Evolutionary conservation across 2,329 filamentous ascomycete species (phyloP), one percentile per base, ranked within the genome.

Genomic region (Nigrograna mackinnonii): DNA sequence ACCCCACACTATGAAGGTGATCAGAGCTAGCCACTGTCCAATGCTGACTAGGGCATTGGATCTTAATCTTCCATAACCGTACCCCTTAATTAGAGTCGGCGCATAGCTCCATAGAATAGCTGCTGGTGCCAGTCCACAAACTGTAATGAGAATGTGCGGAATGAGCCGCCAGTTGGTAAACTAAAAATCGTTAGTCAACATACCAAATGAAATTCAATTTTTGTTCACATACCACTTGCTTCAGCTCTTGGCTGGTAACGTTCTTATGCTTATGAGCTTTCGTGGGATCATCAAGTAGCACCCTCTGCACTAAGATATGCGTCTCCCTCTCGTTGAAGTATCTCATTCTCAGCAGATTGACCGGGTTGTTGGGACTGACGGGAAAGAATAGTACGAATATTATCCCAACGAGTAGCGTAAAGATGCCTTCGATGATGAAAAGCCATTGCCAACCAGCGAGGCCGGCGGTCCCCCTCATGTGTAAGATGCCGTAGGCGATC

Each of bases 41-140:
- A 67, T 58, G 12, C 59, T 57, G 3, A 62, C 61, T 19, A 67
- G 39, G 5, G 62, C 64, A 39, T 67, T 67, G 32, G 61, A 55
- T 16, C 46, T 50, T 9, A 67, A 47, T 1, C 52, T 50, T 6
- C 22, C 46, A 37, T 65, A 63, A 17, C 62, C 60, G 26, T 56
- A 58, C 9, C 36, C 39, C 6, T 39, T 42, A 20, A 67, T 60
- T 16, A 66, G 52, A 1, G 60, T 62, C 3, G 64, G 64, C 5
- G 61, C 60, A 35, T 66, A 67, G 7, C 59, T 61, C 33, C 58
- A 55, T 37, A 67, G 57, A 2, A 55, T 60, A 21, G 54, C 56
- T 37, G 56, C 52, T 3, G 64, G 62, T 0, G 60, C 60, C 30
- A 65, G 58, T 44, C 62, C 63, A 35, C 49, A 54, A 17, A 67